Evolutionary conservation across 2,329 filamentous ascomycete genomes (phyloP).

Genomic region (Aspergillus arachidicola): DNA sequence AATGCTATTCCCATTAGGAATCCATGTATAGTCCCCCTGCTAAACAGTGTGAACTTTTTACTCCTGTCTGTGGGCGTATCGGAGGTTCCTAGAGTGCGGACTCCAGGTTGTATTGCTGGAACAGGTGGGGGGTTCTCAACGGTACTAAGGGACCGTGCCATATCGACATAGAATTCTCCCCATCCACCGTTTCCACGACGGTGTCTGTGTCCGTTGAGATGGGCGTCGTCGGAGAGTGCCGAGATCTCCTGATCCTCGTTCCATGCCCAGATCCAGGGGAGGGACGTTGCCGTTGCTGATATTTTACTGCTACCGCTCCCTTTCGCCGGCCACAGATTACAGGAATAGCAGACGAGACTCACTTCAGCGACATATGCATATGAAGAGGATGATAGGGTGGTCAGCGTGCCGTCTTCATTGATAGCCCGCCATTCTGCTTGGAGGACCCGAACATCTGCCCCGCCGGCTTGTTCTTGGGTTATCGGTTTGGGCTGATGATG

Average conservation of each 20-base stretch:
- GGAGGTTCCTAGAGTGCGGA: conserved; percentile 5
- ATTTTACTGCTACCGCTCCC: neutral
- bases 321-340: conserved; percentile 6
- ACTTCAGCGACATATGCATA: conserved; percentile 1
- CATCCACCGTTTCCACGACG: conserved; percentile 6
- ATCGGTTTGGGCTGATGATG: conserved; percentile 9
- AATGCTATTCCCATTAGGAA: conserved; percentile 11
- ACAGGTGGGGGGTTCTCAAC: neutral
- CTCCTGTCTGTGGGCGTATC: neutral
- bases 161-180: conserved; percentile 14
- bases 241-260: conserved; percentile 11
- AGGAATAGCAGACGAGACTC: conserved; percentile 12
- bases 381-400: neutral
- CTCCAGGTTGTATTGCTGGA: conserved; percentile 5
- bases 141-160: conserved; percentile 4
- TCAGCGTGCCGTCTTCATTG: neutral
- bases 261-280: conserved; percentile 16
- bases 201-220: conserved; percentile 8
- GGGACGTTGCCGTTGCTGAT: conserved; percentile 1
- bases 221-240: neutral
- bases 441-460: conserved; percentile 6
- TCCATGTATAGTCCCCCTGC: conserved; percentile 3
- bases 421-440: conserved; percentile 4
- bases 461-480: neutral
- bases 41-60: neutral